Percentiles rank a stretch among this genome's conserved stretches.
Evolutionary conservation across 495 filamentous ascomycete species (phyloP).

Genomic region (Tuber umbilicatum): DNA sequence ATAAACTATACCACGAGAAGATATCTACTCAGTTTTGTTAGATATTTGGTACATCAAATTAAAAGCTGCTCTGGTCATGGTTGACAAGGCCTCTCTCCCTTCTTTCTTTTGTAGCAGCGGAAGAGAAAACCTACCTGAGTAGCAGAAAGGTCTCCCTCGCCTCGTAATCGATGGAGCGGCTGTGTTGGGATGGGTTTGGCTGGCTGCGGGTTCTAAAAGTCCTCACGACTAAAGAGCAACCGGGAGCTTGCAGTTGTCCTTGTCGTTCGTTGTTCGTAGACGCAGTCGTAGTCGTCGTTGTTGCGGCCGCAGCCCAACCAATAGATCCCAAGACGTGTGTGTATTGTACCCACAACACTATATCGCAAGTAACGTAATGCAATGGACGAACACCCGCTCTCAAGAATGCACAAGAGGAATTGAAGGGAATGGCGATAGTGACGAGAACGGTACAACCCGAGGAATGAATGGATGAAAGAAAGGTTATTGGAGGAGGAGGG

Average conservation of each 20-base stretch:
- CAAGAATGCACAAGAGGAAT: slow-evolving; percentile 22
- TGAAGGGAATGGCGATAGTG: slow-evolving; percentile 25
- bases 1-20: neutral
- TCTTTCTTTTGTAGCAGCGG: neutral
- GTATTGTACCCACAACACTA: neutral
- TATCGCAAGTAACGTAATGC: neutral
- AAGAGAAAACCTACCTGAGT: neutral
- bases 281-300: neutral
- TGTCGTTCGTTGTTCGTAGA: slow-evolving; percentile 1
- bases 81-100: neutral
- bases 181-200: neutral
- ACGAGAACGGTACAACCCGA: slow-evolving; percentile 19
- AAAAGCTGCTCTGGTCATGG: neutral
- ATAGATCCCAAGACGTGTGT: neutral
- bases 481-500: slow-evolving; percentile 17
- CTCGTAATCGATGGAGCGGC: neutral
- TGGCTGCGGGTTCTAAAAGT: neutral
- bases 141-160: neutral
- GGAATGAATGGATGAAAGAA: slow-evolving; percentile 21
- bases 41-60: neutral
- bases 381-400: slow-evolving; percentile 12
- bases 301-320: neutral
- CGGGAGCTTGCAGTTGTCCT: neutral
- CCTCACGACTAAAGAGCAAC: neutral
- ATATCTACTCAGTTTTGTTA: neutral